These are phyloP conservation scores for Condylostoma magnum DNA, from an alignment of 169 alveolate genomes.

Conservation along the genomic window DNA sequence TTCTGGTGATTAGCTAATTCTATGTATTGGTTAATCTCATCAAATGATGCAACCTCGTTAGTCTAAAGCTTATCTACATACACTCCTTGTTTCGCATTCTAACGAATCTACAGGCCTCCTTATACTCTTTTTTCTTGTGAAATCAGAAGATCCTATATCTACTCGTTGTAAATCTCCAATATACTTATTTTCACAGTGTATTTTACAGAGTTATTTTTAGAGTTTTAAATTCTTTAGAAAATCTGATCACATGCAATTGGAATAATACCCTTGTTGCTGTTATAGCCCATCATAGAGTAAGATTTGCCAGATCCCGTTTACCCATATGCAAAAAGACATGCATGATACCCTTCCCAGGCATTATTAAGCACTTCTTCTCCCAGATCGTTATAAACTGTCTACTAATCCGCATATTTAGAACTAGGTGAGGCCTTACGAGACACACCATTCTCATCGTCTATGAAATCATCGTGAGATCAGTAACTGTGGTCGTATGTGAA, in stretches of 20 bases:
- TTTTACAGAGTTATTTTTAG: background rate
- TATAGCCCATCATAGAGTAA: conserved; percentile 94
- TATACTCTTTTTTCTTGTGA: conserved; percentile 76
- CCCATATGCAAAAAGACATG: conserved; percentile 94
- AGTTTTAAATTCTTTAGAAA: conserved; percentile 72
- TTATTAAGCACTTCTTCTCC: conserved; percentile 88
- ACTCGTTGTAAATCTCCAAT: conserved; percentile 93
- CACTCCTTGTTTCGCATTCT: conserved; percentile 68
- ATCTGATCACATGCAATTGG: conserved; percentile 92
- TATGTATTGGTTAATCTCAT: conserved; percentile 75
- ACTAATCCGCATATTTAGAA: conserved; percentile 82
- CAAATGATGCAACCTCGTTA: conserved; percentile 78
- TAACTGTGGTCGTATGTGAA: conserved; percentile 89
- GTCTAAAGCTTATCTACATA: conserved; percentile 80
- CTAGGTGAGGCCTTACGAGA: background rate
- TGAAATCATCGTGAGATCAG: conserved; percentile 93
- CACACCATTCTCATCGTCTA: conserved; percentile 27
- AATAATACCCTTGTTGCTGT: conserved; percentile 94
- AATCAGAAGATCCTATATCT: conserved; percentile 87
- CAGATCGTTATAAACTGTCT: conserved; percentile 71
- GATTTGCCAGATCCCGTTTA: conserved; percentile 90
- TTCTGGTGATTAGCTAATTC: conserved; percentile 87
- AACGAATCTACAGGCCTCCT: conserved; percentile 69
- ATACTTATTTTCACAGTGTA: conserved; percentile 55
- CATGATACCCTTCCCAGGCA: conserved; percentile 94